A percentile compares a stretch with the other conserved stretches of the same genome.
Evolutionary conservation across 1,284 basidiomycete species (phyloP).

Genomic region (Waitea zeae): DNA sequence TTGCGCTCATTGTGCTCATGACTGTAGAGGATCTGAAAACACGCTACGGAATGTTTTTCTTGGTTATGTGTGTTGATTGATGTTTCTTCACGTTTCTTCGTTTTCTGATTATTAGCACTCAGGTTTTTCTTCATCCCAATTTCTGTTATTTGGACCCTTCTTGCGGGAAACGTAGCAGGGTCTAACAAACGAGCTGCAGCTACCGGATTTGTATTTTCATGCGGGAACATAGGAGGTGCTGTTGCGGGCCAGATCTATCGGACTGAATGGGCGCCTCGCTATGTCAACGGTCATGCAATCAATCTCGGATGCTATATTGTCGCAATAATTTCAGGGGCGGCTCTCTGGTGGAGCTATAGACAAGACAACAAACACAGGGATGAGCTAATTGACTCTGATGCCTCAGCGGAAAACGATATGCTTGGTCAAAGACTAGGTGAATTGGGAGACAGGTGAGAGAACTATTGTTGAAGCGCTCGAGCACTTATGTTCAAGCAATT

Average conservation of each 20-base stretch:
- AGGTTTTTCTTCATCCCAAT: constrained; percentile 14
- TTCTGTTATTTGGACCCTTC: constrained; percentile 14
- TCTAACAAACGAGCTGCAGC: constrained; percentile 15
- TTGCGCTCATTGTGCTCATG: constrained; percentile 5
- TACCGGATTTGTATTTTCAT: constrained; percentile 13
- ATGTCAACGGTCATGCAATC: constrained; percentile 15
- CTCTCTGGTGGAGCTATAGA: constrained; percentile 13
- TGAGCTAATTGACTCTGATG: constrained; percentile 5
- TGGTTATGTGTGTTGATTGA: constrained; percentile 15
- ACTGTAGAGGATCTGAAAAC: constrained; percentile 10
- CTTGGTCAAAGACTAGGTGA: constrained; percentile 14
- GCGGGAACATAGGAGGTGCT: constrained; percentile 15
- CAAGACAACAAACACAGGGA: constrained; percentile 12
- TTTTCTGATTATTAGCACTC: neutral
- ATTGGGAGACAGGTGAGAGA: constrained; percentile 15
- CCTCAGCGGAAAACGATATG: constrained; percentile 7
- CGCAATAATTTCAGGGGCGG: constrained; percentile 11
- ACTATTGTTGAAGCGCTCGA: no score
- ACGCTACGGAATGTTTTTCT: constrained; percentile 17
- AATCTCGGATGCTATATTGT: constrained; percentile 14
- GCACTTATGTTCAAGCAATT: no score
- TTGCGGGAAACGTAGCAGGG: constrained; percentile 13
- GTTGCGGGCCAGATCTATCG: constrained; percentile 15
- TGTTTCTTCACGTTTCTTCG: neutral
- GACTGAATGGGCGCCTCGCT: constrained; percentile 15